These are phyloP conservation scores for Penicillium fimorum DNA, from an alignment of 495 filamentous ascomycete genomes.

Conservation along the genomic window DNA sequence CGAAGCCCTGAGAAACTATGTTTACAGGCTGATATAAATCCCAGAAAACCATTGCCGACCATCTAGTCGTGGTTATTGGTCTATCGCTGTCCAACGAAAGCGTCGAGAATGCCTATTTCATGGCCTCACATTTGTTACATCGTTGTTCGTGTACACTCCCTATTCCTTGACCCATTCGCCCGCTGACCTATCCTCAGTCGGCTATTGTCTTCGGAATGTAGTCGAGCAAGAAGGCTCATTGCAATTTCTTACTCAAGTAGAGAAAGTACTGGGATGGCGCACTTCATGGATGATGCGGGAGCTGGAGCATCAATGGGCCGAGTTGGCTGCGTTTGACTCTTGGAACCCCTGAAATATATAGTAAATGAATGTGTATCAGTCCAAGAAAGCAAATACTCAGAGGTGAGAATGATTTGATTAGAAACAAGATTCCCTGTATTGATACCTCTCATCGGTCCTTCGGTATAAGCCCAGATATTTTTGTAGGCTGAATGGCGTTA, in stretches of 20 bases:
- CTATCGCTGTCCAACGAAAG: slow-evolving; percentile 41
- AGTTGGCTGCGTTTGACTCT: slow-evolving; percentile 24
- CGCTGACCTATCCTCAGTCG: slow-evolving; percentile 25
- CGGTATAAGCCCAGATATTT: no score
- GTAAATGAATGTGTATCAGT: not conserved
- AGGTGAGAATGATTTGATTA: not conserved
- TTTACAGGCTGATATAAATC: not conserved
- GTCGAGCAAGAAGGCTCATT: slow-evolving; percentile 35
- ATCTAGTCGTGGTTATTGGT: slow-evolving; percentile 35
- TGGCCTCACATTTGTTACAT: slow-evolving; percentile 40
- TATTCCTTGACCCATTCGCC: not conserved
- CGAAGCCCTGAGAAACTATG: not conserved
- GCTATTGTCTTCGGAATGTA: slow-evolving; percentile 34
- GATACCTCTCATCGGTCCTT: no score
- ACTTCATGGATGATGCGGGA: slow-evolving; percentile 34
- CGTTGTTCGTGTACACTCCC: slow-evolving; percentile 29
- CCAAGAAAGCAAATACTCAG: not conserved
- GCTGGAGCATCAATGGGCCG: slow-evolving; percentile 32
- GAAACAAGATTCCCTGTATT: not conserved
- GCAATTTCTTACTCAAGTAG: slow-evolving; percentile 29
- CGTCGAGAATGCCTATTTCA: slow-evolving; percentile 41
- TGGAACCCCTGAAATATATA: not conserved
- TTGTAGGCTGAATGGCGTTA: no score
- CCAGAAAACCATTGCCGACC: slow-evolving; percentile 32
- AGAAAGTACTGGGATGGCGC: slow-evolving; percentile 36